Conservation (phyloP, 1,284 basidiomycete species). For the Austroboletus olivaceoglutinosus region DNA sequence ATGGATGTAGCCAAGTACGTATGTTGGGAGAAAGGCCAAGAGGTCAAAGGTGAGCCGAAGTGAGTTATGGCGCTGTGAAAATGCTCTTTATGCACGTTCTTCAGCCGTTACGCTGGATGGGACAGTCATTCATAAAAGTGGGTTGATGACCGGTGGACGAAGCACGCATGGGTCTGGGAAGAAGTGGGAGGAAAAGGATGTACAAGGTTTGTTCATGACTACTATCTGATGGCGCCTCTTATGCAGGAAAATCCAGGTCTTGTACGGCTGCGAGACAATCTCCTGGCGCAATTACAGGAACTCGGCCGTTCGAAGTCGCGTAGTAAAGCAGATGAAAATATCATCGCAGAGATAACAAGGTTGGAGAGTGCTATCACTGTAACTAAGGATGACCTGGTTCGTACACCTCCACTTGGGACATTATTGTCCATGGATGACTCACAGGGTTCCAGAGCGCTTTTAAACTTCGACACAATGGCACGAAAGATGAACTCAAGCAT, state of each 20-base stretch:
- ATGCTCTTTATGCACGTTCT: conserved; percentile 1
- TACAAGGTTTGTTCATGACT: conserved; percentile 59
- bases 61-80: not conserved
- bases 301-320: conserved; percentile 80
- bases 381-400: conserved; percentile 80
- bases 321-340: conserved; percentile 77
- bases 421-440: conserved; percentile 1
- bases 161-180: conserved; percentile 70
- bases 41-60: conserved; percentile 80
- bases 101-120: conserved; percentile 95
- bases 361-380: conserved; percentile 75
- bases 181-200: conserved; percentile 93
- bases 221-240: not conserved
- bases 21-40: conserved; percentile 91
- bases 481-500: conserved; percentile 78
- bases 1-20: conserved; percentile 90
- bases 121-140: conserved; percentile 96
- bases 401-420: conserved; percentile 20
- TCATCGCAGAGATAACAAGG: conserved; percentile 75
- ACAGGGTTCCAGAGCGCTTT: conserved; percentile 49
- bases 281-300: conserved; percentile 79
- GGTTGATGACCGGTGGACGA: conserved; percentile 93
- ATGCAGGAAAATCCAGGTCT: conserved; percentile 49
- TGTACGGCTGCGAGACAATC: conserved; percentile 68
- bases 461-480: conserved; percentile 64